Conservation (phyloP, 176 grass and related monocot genomes). For the Calamus simplicifolius region DNA sequence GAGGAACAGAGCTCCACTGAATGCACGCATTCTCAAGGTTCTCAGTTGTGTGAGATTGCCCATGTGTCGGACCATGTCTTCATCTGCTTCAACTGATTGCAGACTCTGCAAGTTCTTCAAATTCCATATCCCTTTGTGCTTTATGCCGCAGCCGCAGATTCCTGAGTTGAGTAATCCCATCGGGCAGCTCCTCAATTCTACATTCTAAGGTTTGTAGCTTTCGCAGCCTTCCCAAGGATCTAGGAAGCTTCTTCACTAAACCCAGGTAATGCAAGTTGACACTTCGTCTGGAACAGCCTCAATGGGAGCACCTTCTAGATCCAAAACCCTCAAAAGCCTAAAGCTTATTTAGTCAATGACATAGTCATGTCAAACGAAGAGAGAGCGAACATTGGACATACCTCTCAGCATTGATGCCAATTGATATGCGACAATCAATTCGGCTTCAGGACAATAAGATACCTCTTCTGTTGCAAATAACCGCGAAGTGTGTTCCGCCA, state of each 20-base stretch:
- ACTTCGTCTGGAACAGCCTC: not conserved
- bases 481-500: no score
- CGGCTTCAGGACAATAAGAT: no score
- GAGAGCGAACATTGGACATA: no score
- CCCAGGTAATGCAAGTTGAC: slow-evolving; percentile 5
- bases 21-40: not conserved
- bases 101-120: slow-evolving; percentile 16
- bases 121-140: slow-evolving; percentile 1
- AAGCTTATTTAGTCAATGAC: no score
- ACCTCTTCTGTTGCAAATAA: no score
- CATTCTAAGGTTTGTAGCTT: slow-evolving; percentile 16
- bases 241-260: not conserved
- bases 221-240: not conserved
- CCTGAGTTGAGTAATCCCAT: not conserved
- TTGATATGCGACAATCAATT: not conserved
- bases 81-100: slow-evolving; percentile 13
- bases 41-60: slow-evolving; percentile 2
- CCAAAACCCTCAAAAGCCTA: no score
- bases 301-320: no score
- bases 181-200: not conserved
- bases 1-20: not conserved
- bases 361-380: no score
- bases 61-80: not conserved
- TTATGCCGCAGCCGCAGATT: not conserved
- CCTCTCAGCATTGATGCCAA: no score